Conservation (phyloP, 805 yeast species). For the Starmerella vaccinii region DNA sequence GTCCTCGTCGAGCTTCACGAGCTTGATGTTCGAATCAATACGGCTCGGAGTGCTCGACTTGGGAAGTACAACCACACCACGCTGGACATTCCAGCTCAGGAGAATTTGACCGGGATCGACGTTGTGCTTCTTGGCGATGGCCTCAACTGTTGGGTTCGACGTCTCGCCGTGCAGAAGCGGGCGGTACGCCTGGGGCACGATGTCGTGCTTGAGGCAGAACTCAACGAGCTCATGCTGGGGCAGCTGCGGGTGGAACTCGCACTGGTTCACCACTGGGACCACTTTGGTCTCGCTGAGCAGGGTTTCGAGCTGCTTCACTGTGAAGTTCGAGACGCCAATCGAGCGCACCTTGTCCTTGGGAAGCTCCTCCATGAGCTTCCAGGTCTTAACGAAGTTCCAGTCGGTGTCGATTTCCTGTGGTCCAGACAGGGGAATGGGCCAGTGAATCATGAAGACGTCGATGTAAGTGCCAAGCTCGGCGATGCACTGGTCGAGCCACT, state of each 20-base stretch:
- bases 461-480: constrained; percentile 58
- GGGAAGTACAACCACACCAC: constrained; percentile 55
- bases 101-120: constrained; percentile 48
- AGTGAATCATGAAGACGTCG: constrained; percentile 69
- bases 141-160: constrained; percentile 38
- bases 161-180: constrained; percentile 57
- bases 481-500: constrained; percentile 51
- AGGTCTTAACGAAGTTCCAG: constrained; percentile 44
- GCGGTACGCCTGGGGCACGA: constrained; percentile 60
- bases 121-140: constrained; percentile 48
- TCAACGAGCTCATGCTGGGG: constrained; percentile 54
- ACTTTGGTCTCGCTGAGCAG: constrained; percentile 40
- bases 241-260: constrained; percentile 62
- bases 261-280: constrained; percentile 60
- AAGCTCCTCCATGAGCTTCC: constrained; percentile 47
- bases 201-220: constrained; percentile 43
- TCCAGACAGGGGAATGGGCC: constrained; percentile 46
- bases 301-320: constrained; percentile 40
- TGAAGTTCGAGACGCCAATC: constrained; percentile 65
- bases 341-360: constrained; percentile 45
- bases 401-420: constrained; percentile 27
- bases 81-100: constrained; percentile 51
- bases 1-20: constrained; percentile 34
- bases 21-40: constrained; percentile 37
- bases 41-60: constrained; percentile 63